These are phyloP conservation scores for Yamagishiella unicocca DNA, from an alignment of 139 green algal species.

Conservation along the genomic window DNA sequence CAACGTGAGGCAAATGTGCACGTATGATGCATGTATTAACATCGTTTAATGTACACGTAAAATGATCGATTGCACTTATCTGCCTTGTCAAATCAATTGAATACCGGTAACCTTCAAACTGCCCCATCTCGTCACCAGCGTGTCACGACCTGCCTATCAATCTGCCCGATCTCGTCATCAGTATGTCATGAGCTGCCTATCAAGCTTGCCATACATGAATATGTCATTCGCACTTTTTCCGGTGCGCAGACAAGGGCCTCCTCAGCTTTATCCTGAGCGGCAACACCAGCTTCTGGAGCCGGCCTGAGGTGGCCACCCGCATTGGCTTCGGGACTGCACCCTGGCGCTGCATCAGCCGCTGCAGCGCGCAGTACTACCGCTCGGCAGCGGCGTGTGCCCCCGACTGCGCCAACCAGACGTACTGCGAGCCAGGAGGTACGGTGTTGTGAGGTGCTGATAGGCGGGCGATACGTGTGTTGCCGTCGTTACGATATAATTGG, in stretches of 20 bases:
- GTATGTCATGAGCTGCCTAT: too few relatives aligned
- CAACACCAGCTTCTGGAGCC: slow-evolving; percentile 30
- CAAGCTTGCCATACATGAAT: not conserved
- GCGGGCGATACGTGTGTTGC: not conserved
- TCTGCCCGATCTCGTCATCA: too few relatives aligned
- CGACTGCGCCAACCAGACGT: not conserved
- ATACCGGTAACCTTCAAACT: not conserved
- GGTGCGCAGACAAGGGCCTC: slow-evolving; percentile 12
- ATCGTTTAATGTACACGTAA: not conserved
- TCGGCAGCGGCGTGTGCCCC: not conserved
- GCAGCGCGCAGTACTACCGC: not conserved
- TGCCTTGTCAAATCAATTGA: not conserved
- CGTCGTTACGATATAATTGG: not conserved
- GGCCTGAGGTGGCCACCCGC: slow-evolving; percentile 11
- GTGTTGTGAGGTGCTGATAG: not conserved
- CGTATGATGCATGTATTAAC: not conserved
- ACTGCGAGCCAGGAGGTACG: slow-evolving; percentile 16
- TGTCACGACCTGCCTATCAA: too few relatives aligned
- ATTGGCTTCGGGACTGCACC: slow-evolving; percentile 32
- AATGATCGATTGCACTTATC: not conserved
- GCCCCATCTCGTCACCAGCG: not conserved
- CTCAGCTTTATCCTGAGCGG: slow-evolving; percentile 29
- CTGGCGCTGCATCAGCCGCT: slow-evolving; percentile 25
- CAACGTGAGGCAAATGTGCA: not conserved
- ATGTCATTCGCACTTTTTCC: not conserved